Conservation (phyloP, 108 stramenopile species). For the Nitzschia sp. region DNA sequence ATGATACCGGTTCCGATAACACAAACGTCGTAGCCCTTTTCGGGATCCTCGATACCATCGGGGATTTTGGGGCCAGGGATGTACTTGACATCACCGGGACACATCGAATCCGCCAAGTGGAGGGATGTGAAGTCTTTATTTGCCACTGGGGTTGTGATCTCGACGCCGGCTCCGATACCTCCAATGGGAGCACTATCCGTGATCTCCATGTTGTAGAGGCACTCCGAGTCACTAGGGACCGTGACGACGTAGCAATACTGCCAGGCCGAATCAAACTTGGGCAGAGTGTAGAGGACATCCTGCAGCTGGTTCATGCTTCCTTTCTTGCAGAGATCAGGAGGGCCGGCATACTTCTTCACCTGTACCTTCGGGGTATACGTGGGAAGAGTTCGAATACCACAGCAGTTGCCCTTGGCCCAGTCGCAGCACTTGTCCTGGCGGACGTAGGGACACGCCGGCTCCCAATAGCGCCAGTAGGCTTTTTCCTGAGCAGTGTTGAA, state of each 20-base stretch:
- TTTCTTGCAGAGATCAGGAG: not conserved
- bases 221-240: not conserved
- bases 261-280: not conserved
- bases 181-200: not conserved
- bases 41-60: not conserved
- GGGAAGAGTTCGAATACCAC: not conserved
- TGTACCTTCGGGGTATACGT: not conserved
- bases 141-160: not conserved
- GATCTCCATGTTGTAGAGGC: not conserved
- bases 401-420: conserved; percentile 1
- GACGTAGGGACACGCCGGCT: conserved; percentile 15
- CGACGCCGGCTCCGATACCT: not conserved
- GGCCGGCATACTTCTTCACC: not conserved
- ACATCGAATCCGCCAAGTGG: not conserved
- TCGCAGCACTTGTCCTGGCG: not conserved
- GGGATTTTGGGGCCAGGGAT: not conserved
- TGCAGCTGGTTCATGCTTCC: not conserved
- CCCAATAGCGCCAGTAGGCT: conserved; percentile 14
- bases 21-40: not conserved
- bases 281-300: not conserved
- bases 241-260: conserved; percentile 1
- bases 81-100: not conserved
- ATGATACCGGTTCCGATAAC: not conserved
- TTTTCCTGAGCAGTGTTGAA: not conserved
- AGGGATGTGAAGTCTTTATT: not conserved